Evolutionary conservation across 2,329 filamentous ascomycete genomes (phyloP), one percentile per base, ranked within the genome.

Genomic region (Alternaria angustiovoidea): DNA sequence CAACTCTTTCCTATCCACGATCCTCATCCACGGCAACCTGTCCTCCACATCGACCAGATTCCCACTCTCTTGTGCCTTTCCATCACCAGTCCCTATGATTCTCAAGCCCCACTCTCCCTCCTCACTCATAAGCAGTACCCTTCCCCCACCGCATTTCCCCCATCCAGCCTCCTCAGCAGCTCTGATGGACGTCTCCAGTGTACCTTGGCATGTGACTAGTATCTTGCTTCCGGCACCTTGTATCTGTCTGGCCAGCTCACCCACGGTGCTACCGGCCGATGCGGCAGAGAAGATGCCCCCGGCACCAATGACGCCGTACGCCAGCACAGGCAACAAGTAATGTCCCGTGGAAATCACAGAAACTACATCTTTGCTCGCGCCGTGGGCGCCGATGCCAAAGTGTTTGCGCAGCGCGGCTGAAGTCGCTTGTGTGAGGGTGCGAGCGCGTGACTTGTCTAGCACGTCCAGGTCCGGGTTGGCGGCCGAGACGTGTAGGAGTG

Each of bases 221-320:
- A 84, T 60, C 8, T 76, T 81, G 9, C 77, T 80, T 5, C 75
- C 73, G 0, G 80, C 82, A 24, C 80, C 76, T 16, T 74, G 75
- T 14, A 85, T 76, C 64, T 84, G 82, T 26, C 83, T 79, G 3
- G 81, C 80, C 8, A 89, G 73, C 26, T 89, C 87, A 2, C 77
- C 67, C 0, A 81, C 77, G 0, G 86, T 87, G 5, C 80, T 82
- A 0, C 81, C 79, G 0, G 85, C 79, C 47, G 81, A 84, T 0
- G 85, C 85, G 5, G 85, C 83, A 7, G 85, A 86, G 66, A 86
- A 89, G 26, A 89, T 81, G 18, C 86, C 87, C 1, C 84, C 86
- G 2, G 86, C 86, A 4, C 85, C 87, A 46, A 89, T 79, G 53
- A 87, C 82, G 14, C 83, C 84, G 63, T 82, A 88, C 68, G 87